phyloP scores from a whole-genome alignment of 352 stramenopile species.

The Phytophthora syringae region DNA sequence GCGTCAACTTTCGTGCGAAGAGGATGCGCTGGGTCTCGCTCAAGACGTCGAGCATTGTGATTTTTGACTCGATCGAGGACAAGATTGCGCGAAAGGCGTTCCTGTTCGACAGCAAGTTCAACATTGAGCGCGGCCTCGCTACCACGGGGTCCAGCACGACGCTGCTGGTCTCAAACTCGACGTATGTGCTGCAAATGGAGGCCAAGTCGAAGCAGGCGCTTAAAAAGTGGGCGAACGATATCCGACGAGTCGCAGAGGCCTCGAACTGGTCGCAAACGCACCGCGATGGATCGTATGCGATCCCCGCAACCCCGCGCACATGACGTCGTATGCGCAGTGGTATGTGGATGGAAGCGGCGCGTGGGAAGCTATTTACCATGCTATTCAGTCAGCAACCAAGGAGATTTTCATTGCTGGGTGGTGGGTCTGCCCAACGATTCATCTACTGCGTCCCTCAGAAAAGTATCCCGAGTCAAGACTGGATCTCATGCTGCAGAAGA shows the following conservation, averaged over 20 bases:
- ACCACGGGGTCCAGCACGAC: slow-evolving; percentile 80
- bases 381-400: slow-evolving; percentile 65
- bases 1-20: slow-evolving; percentile 84
- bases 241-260: slow-evolving; percentile 69
- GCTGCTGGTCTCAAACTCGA: slow-evolving; percentile 81
- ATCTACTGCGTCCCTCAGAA: slow-evolving; percentile 71
- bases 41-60: slow-evolving; percentile 81
- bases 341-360: slow-evolving; percentile 83
- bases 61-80: slow-evolving; percentile 82
- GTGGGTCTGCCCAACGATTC: slow-evolving; percentile 90
- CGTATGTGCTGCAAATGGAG: slow-evolving; percentile 87
- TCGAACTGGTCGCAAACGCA: slow-evolving; percentile 82
- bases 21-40: slow-evolving; percentile 84
- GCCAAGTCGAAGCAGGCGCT: slow-evolving; percentile 83
- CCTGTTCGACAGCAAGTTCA: slow-evolving; percentile 85
- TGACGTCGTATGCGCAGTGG: slow-evolving; percentile 76
- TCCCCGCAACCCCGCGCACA: slow-evolving; percentile 65
- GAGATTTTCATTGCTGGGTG: slow-evolving; percentile 93
- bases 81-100: slow-evolving; percentile 74
- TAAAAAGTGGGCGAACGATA: slow-evolving; percentile 86
- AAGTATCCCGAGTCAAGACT: slow-evolving; percentile 69
- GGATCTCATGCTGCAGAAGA: slow-evolving; percentile 70
- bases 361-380: slow-evolving; percentile 80
- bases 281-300: slow-evolving; percentile 85
- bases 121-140: slow-evolving; percentile 80